Evolutionary conservation across 1,139 yeast species (phyloP), one percentile per base, ranked within the genome.

Genomic region (Pichiaceae sp.): DNA sequence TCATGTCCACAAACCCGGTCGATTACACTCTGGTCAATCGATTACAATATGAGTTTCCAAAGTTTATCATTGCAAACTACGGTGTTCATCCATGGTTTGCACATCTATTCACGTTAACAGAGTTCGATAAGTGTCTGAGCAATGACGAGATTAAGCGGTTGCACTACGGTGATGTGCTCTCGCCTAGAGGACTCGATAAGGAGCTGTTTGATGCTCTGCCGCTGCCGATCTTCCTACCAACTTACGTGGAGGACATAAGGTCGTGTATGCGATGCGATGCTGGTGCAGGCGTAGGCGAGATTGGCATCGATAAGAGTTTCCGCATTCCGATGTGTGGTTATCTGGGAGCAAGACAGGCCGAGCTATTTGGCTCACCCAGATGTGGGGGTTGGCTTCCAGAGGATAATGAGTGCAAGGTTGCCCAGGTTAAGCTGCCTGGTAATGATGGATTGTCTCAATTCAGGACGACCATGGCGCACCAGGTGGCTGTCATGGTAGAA

Each of bases 51-150:
- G 47, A 50, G 9, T 40, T 57, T 3, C 48, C 48, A 14, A 44
- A 45, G 1, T 54, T 55, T 21, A 58, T 81, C 1, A 57, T 69
- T 1, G 80, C 91, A 0, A 75, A 79, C 37, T 79, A 78, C 54
- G 98, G 97, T 0, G 65, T 85, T 4, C 97, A 91, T 56, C 97
- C 97, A 0, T 89, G 96, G 96, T 86, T 73, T 51, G 60, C 76
- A 2, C 95, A 89, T 56, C 49, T 79, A 23, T 78, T 76, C 44
- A 62, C 72, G 8, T 46, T 58, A 6, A 56, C 48, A 0, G 51
- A 46, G 1, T 41, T 38, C 11, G 26, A 38, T 31, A 15, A 42
- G 27, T 41, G 43, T 18, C 38, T 66, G 50, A 52, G 47, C 3
- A 7, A 17, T 8, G 17, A 17, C 8, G 26, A 33, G 25, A 38